These are phyloP conservation scores for Tetrastigma voinierianum DNA, from an alignment of 164 flowering plant genomes.

Conservation along the genomic window DNA sequence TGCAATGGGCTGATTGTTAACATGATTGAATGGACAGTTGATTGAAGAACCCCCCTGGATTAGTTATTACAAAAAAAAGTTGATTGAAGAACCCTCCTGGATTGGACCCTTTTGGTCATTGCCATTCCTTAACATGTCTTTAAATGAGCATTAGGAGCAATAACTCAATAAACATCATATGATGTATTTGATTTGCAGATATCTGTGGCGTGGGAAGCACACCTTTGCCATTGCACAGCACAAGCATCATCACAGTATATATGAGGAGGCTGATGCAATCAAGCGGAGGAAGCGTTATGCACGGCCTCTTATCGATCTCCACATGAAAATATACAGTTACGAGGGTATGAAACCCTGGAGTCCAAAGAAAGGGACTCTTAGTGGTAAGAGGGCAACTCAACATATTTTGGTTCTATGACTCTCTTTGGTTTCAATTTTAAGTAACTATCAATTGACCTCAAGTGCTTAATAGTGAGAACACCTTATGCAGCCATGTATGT, in stretches of 20 bases:
- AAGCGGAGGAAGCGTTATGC: constrained; percentile 97
- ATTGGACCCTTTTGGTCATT: no score
- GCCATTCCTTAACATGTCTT: no score
- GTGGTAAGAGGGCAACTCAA: constrained; percentile 59
- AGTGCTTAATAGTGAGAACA: no score
- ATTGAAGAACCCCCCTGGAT: no score
- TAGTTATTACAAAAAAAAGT: no score
- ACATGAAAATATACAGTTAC: constrained; percentile 81
- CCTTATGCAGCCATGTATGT: no score
- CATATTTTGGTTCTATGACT: not conserved
- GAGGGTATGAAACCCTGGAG: constrained; percentile 96
- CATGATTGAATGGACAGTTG: no score
- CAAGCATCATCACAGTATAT: constrained; percentile 86
- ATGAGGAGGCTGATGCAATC: constrained; percentile 96
- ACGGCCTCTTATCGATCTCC: constrained; percentile 90
- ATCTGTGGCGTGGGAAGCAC: constrained; percentile 92
- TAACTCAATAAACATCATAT: no score
- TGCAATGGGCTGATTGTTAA: no score
- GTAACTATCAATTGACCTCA: not conserved
- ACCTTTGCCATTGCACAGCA: constrained; percentile 97
- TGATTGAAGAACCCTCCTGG: no score
- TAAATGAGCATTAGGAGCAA: no score
- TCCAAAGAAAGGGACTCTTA: constrained; percentile 48
- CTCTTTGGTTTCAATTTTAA: not conserved
- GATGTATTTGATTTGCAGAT: constrained; percentile 43